Evolutionary conservation across 495 filamentous ascomycete species (phyloP).

Genomic region (Penicillium simplicissimum): DNA sequence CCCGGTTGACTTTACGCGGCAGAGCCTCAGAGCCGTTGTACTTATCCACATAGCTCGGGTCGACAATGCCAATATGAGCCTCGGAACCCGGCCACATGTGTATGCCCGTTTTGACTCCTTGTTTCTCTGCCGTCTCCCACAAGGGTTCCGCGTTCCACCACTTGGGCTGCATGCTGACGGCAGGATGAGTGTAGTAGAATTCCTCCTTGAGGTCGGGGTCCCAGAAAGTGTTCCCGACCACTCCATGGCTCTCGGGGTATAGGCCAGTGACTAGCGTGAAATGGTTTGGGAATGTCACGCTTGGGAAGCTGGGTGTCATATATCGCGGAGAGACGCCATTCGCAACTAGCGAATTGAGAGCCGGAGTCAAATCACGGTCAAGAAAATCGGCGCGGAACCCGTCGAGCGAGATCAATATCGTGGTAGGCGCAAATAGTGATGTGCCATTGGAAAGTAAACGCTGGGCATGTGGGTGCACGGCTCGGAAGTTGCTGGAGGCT

Average conservation of each 20-base stretch:
- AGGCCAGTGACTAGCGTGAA: slow-evolving; percentile 92
- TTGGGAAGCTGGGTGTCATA: slow-evolving; percentile 92
- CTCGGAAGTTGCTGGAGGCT: slow-evolving; percentile 43
- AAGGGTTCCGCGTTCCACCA: slow-evolving; percentile 96
- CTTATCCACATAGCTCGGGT: slow-evolving; percentile 77
- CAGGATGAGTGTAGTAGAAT: slow-evolving; percentile 82
- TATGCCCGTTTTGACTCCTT: slow-evolving; percentile 72
- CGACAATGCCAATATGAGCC: slow-evolving; percentile 63
- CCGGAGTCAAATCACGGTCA: slow-evolving; percentile 76
- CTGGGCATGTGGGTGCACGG: slow-evolving; percentile 21
- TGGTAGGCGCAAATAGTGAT: slow-evolving; percentile 83
- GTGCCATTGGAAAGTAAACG: slow-evolving; percentile 62
- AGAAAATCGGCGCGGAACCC: slow-evolving; percentile 98
- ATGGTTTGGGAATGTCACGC: slow-evolving; percentile 97
- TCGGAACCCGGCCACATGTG: slow-evolving; percentile 99
- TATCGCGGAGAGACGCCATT: slow-evolving; percentile 85
- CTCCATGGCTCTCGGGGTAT: slow-evolving; percentile 88
- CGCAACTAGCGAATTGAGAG: slow-evolving; percentile 74
- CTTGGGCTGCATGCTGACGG: slow-evolving; percentile 69
- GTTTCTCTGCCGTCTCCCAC: slow-evolving; percentile 87
- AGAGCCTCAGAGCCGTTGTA: slow-evolving; percentile 78
- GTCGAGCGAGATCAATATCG: slow-evolving; percentile 90
- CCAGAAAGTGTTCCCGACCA: slow-evolving; percentile 95
- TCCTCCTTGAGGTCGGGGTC: slow-evolving; percentile 73
- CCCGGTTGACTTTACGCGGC: slow-evolving; percentile 69